Conservation (phyloP, 495 filamentous ascomycete genomes). For the Podospora anserina region DNA sequence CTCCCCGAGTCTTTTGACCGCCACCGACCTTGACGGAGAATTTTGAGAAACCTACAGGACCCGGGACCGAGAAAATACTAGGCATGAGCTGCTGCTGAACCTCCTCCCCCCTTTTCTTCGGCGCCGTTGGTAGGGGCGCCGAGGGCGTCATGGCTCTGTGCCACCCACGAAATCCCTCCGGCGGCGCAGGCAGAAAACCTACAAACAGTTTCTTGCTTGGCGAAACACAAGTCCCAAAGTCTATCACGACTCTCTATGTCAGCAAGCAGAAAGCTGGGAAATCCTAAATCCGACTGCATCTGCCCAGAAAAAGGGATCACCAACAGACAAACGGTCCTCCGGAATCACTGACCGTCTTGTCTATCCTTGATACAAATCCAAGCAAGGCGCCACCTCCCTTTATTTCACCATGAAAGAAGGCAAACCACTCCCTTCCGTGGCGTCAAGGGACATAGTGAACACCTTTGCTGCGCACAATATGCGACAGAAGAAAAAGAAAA, state of each 20-base stretch:
- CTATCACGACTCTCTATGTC: slow-evolving; percentile 2
- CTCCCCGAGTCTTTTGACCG: background rate
- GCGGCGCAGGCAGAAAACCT: background rate
- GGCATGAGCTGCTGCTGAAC: background rate
- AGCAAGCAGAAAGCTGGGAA: background rate
- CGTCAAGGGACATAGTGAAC: background rate
- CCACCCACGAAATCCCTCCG: slow-evolving; percentile 6
- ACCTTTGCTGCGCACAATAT: background rate
- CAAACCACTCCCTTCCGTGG: background rate
- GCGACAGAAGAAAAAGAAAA: slow-evolving; percentile 6
- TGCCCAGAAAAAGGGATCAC: background rate
- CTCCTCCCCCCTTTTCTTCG: background rate
- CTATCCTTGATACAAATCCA: background rate
- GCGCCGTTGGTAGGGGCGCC: background rate
- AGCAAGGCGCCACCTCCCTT: background rate
- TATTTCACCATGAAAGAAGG: background rate
- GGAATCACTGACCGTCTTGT: background rate
- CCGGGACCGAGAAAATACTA: background rate
- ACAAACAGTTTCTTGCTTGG: slow-evolving; percentile 3
- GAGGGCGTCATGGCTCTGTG: background rate
- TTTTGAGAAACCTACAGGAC: background rate
- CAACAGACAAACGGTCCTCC: background rate
- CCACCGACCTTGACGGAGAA: slow-evolving; percentile 2
- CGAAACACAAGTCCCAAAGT: slow-evolving; percentile 7
- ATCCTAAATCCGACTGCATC: background rate